Percentiles rank a stretch among this genome's conserved stretches.
Evolutionary conservation across 2,329 filamentous ascomycete genomes (phyloP).

Genomic region (Beauveria caledonica): DNA sequence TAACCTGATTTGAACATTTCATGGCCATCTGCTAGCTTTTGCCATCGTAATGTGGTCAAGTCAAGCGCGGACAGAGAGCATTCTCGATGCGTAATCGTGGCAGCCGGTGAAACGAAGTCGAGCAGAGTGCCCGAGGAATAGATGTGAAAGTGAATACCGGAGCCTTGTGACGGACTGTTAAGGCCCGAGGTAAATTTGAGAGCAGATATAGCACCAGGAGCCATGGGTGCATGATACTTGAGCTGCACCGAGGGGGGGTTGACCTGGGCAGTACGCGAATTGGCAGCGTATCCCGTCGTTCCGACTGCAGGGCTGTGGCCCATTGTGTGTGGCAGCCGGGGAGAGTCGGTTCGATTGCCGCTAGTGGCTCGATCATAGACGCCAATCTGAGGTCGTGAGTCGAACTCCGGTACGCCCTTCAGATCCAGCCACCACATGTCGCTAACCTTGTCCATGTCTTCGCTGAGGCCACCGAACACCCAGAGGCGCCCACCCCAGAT

Average conservation of each 20-base stretch:
- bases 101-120: constrained; percentile 88
- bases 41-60: constrained; percentile 80
- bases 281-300: constrained; percentile 57
- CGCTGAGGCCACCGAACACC: constrained; percentile 91
- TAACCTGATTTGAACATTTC: constrained; percentile 91
- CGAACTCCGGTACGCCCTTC: constrained; percentile 80
- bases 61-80: constrained; percentile 88
- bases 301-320: constrained; percentile 44
- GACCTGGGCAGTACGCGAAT: constrained; percentile 58
- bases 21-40: constrained; percentile 86
- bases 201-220: constrained; percentile 82
- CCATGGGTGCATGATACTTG: constrained; percentile 67
- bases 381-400: constrained; percentile 54
- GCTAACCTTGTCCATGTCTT: constrained; percentile 93
- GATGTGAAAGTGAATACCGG: constrained; percentile 90
- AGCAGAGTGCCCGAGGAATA: constrained; percentile 89
- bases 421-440: constrained; percentile 98
- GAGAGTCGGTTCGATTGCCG: constrained; percentile 37
- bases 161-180: constrained; percentile 78
- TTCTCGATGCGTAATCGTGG: constrained; percentile 76
- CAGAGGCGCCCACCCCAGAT: constrained; percentile 87
- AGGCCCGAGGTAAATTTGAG: constrained; percentile 77
- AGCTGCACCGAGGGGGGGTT: constrained; percentile 58
- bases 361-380: constrained; percentile 39
- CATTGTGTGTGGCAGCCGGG: constrained; percentile 44